Conservation (phyloP, 305 asterid genomes). For the Fraxinus platypoda region DNA sequence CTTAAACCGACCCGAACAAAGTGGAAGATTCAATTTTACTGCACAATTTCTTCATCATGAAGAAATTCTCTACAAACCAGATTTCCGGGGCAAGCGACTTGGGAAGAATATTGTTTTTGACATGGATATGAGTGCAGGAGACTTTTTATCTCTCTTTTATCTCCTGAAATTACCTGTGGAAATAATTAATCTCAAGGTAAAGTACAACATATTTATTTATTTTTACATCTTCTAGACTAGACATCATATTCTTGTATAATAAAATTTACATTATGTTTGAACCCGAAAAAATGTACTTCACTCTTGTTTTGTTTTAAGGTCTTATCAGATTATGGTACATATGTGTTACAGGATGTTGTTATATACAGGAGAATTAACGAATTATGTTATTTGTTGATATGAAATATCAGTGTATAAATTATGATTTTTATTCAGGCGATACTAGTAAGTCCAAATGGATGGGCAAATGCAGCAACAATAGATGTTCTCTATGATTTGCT, state of each 20-base stretch:
- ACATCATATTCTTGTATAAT: not conserved
- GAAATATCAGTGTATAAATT: not conserved
- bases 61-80: conserved; percentile 60
- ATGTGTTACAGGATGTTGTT: not conserved
- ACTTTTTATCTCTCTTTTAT: conserved; percentile 76
- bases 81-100: conserved; percentile 40
- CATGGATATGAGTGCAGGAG: conserved; percentile 98
- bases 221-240: not conserved
- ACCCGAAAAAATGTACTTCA: not conserved
- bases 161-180: conserved; percentile 76
- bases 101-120: conserved; percentile 78
- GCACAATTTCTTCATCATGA: conserved; percentile 56
- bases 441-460: conserved; percentile 79
- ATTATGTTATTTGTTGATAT: not conserved
- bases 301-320: not conserved
- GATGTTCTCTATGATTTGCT: conserved; percentile 76
- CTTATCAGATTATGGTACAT: not conserved
- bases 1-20: conserved; percentile 48
- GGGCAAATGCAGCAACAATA: conserved; percentile 90
- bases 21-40: conserved; percentile 66
- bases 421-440: conserved; percentile 51
- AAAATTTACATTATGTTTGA: not conserved
- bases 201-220: not conserved
- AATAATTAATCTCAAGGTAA: conserved; percentile 70
- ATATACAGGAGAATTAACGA: not conserved